These are phyloP conservation scores for Candida easanensis DNA, from an alignment of 805 yeast genomes.

Conservation along the genomic window DNA sequence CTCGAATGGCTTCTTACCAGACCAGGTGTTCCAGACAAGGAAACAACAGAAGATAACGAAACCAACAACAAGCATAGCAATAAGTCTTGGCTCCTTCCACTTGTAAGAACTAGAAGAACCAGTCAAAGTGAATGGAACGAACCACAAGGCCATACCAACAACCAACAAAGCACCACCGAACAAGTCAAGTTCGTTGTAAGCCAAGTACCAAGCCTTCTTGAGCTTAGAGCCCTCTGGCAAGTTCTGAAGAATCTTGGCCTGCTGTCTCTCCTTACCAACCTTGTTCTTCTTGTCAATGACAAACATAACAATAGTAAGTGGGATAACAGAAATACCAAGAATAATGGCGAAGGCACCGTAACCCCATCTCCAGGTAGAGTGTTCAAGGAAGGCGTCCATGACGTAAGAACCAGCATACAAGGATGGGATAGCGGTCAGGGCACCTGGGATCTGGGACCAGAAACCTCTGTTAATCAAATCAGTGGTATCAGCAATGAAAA, in stretches of 20 bases:
- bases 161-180: conserved; percentile 24
- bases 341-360: conserved; percentile 45
- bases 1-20: conserved; percentile 7
- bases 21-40: conserved; percentile 25
- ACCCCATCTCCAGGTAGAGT: conserved; percentile 48
- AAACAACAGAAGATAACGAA: conserved; percentile 18
- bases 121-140: conserved; percentile 29
- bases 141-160: conserved; percentile 26
- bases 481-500: conserved; percentile 39
- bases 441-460: conserved; percentile 35
- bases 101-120: conserved; percentile 24
- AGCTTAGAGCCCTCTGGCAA: conserved; percentile 20
- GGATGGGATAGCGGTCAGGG: conserved; percentile 30
- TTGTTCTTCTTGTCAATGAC: conserved; percentile 22
- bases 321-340: conserved; percentile 22
- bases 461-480: conserved; percentile 37
- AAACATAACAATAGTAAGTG: conserved; percentile 26
- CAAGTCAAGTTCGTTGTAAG: conserved; percentile 25
- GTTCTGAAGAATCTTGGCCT: conserved; percentile 11
- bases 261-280: conserved; percentile 10
- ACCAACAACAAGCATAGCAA: conserved; percentile 30
- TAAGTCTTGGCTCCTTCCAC: conserved; percentile 23
- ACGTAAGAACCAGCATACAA: conserved; percentile 28
- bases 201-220: conserved; percentile 14
- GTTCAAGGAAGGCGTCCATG: conserved; percentile 30